A percentile compares a stretch with the other conserved stretches of the same genome.
These are phyloP conservation scores for Pythium myriotylum DNA, from an alignment of 352 stramenopile genomes.

Conservation along the genomic window DNA sequence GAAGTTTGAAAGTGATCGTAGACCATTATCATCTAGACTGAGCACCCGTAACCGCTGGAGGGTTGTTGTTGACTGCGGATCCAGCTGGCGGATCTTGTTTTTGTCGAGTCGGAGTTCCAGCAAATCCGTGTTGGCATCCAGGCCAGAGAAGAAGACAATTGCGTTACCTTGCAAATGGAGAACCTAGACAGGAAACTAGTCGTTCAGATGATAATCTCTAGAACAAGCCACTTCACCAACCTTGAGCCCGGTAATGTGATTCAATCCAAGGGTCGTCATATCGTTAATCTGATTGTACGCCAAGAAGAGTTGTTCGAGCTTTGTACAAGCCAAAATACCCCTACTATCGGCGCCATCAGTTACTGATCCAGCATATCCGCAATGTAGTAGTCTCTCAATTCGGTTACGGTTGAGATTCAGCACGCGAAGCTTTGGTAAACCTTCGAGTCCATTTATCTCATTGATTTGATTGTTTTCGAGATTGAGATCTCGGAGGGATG, in stretches of 20 bases:
- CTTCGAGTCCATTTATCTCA: slow-evolving; percentile 68
- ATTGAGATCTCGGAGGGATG: slow-evolving; percentile 70
- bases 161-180: slow-evolving; percentile 82
- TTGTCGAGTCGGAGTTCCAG: slow-evolving; percentile 77
- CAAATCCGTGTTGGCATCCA: slow-evolving; percentile 66
- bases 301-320: slow-evolving; percentile 74
- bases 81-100: slow-evolving; percentile 84
- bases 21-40: slow-evolving; percentile 78
- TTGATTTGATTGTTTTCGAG: slow-evolving; percentile 87
- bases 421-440: slow-evolving; percentile 56
- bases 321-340: slow-evolving; percentile 60
- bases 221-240: slow-evolving; percentile 25
- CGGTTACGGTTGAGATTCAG: slow-evolving; percentile 82
- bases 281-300: slow-evolving; percentile 82
- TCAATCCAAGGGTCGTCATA: slow-evolving; percentile 66
- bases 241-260: slow-evolving; percentile 70
- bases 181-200: slow-evolving; percentile 35
- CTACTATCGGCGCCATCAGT: slow-evolving; percentile 43
- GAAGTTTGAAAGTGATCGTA: slow-evolving; percentile 74
- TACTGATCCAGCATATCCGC: slow-evolving; percentile 13
- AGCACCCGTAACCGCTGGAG: slow-evolving; percentile 60
- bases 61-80: slow-evolving; percentile 48
- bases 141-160: slow-evolving; percentile 63
- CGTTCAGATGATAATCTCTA: not conserved
- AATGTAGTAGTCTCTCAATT: slow-evolving; percentile 52